phyloP scores from a whole-genome alignment of 2,329 filamentous ascomycete species.

The Leptographium radiaticola region DNA sequence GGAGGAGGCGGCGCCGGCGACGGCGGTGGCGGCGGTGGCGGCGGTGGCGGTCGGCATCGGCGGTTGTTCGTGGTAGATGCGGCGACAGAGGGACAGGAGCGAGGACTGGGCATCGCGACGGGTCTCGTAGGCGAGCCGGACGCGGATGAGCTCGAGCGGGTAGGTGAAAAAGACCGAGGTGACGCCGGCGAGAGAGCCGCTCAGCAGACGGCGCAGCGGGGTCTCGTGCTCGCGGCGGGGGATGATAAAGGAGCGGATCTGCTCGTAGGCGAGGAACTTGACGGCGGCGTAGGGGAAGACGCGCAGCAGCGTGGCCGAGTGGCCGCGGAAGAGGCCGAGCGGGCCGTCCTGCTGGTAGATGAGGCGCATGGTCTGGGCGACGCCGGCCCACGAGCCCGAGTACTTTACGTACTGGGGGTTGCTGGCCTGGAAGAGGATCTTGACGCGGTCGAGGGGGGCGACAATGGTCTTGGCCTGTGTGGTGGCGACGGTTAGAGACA shows the following conservation, averaged over 20 bases:
- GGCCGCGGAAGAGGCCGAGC: slow-evolving; percentile 75
- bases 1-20: not conserved
- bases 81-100: slow-evolving; percentile 61
- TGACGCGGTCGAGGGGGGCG: slow-evolving; percentile 90
- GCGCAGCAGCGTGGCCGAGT: slow-evolving; percentile 83
- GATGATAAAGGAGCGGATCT: slow-evolving; percentile 74
- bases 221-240: slow-evolving; percentile 63
- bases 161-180: slow-evolving; percentile 95
- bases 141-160: slow-evolving; percentile 81
- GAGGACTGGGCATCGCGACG: slow-evolving; percentile 58
- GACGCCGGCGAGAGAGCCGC: slow-evolving; percentile 66
- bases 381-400: slow-evolving; percentile 74
- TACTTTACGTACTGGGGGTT: slow-evolving; percentile 94
- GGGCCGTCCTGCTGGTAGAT: slow-evolving; percentile 67
- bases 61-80: slow-evolving; percentile 72
- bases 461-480: slow-evolving; percentile 84
- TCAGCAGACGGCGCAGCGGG: slow-evolving; percentile 57
- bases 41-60: no score
- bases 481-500: not conserved
- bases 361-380: slow-evolving; percentile 67
- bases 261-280: slow-evolving; percentile 96
- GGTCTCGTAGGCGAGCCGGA: slow-evolving; percentile 90
- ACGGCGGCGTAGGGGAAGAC: slow-evolving; percentile 97
- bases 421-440: slow-evolving; percentile 94
- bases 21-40: not conserved